Evolutionary conservation across 257 asterid species (phyloP).

Genomic region (Solanum appendiculatum): DNA sequence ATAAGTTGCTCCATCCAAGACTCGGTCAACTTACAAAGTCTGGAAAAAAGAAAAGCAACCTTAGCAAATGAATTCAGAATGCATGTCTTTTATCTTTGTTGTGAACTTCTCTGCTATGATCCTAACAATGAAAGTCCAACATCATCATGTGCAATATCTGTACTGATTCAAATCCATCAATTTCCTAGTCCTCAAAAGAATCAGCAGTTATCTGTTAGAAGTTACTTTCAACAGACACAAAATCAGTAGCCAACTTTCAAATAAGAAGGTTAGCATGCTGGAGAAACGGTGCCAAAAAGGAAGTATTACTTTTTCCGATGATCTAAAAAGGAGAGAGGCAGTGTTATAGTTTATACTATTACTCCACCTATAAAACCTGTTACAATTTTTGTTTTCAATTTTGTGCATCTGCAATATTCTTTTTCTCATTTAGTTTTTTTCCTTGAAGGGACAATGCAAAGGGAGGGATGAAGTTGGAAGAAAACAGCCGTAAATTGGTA

Average conservation of each 20-base stretch:
- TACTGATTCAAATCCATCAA: background rate
- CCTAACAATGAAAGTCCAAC: background rate
- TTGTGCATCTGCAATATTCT: background rate
- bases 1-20: constrained; percentile 93
- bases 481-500: background rate
- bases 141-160: background rate
- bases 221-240: background rate
- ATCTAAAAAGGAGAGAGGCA: background rate
- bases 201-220: background rate
- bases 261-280: background rate
- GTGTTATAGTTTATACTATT: background rate
- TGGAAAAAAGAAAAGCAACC: constrained; percentile 24
- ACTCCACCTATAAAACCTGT: background rate
- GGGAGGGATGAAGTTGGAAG: background rate
- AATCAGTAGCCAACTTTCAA: background rate
- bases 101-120: background rate
- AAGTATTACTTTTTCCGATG: background rate
- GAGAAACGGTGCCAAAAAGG: background rate
- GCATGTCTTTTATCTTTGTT: background rate
- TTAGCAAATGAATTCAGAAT: constrained; percentile 11
- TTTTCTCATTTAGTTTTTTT: background rate
- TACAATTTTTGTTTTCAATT: background rate
- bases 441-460: background rate
- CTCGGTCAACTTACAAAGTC: constrained; percentile 82
- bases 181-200: background rate